Evolutionary conservation across 495 filamentous ascomycete genomes (phyloP), one percentile per base, ranked within the genome.

Genomic region (Elasticomyces elasticus): DNA sequence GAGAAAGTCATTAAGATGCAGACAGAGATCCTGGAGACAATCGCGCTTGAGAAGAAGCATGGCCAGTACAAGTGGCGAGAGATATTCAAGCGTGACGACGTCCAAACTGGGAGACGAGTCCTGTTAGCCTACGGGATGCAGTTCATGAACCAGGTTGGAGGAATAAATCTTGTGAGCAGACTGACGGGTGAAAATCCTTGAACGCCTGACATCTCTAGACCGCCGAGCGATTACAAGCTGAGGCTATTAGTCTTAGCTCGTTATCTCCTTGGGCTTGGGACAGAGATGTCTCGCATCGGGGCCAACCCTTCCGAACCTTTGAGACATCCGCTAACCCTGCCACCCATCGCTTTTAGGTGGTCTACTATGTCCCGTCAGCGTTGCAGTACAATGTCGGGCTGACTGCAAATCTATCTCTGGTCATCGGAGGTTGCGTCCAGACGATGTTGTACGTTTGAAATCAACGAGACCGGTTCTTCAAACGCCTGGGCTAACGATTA

Each of bases 81-180:
- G 51, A 55, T 78, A n/a, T 68, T 82, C 35, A 71, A 72, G 60
- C 65, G 67, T 40, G 74, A 79, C 46, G 70, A 74, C 48, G 67
- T 77, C 22, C 72, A 77, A 59, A 77, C 79, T 27, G 68, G 77
- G 24, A 55, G 69, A 48, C 67, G 78, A 37, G 73, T 78, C 20
- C 49, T 75, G 37, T 69, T 82, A 9, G 76, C 77, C 0, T 75
- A 66, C 38, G 66, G 66, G 24, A 67, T 67, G 64, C 66, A 68
- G 37, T 68, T 67, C 56, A 67, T 68, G 64, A 66, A 65, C 37
- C 60, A 63, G 37, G 59, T 61, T 53, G 54, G 63, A 11, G 60
- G 62, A 6, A 65, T 65, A 43, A 65, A 63, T 50, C 62, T 66
- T 13, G n/a, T n/a, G n/a, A n/a, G n/a, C n/a, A n/a, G n/a, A n/a